phyloP scores from a whole-genome alignment of 1,284 basidiomycete genomes.

The Ustilago tritici region DNA sequence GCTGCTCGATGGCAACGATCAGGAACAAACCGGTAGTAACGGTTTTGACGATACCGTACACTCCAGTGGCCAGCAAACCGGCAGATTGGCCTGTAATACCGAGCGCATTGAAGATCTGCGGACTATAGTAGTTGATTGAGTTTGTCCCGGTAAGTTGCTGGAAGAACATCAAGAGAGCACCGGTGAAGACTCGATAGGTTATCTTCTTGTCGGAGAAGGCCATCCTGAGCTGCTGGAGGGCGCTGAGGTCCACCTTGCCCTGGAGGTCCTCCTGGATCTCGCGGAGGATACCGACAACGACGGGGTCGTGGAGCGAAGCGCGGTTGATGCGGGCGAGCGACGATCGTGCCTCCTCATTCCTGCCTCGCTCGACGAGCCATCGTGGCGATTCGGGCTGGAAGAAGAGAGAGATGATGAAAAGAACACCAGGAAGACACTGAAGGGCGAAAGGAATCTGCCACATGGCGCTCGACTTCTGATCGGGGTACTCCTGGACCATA shows the following conservation, averaged over 20 bases:
- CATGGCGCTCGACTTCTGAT: constrained; percentile 43
- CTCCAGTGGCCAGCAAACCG: constrained; percentile 51
- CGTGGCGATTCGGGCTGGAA: constrained; percentile 66
- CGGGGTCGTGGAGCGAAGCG: constrained; percentile 14
- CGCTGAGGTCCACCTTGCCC: constrained; percentile 60
- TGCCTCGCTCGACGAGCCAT: constrained; percentile 59
- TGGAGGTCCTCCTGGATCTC: constrained; percentile 50
- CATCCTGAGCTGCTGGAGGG: constrained; percentile 70
- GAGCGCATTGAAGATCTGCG: constrained; percentile 59
- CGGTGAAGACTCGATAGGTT: constrained; percentile 67
- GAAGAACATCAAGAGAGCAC: constrained; percentile 57
- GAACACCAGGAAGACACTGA: constrained; percentile 62
- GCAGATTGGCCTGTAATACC: constrained; percentile 56
- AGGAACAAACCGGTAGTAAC: constrained; percentile 44
- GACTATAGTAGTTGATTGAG: constrained; percentile 52
- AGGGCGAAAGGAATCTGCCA: constrained; percentile 66
- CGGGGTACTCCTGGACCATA: constrained; percentile 33
- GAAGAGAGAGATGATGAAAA: constrained; percentile 56
- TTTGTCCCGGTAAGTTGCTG: constrained; percentile 55
- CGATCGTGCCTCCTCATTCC: constrained; percentile 27
- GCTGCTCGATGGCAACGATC: constrained; percentile 48
- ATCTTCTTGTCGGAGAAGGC: constrained; percentile 70
- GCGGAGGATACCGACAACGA: constrained; percentile 31
- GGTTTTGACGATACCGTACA: constrained; percentile 54
- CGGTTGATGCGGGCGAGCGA: constrained; percentile 42